These are phyloP conservation scores for Anethum foeniculum DNA, from an alignment of 140 eudicot genomes.

Conservation along the genomic window DNA sequence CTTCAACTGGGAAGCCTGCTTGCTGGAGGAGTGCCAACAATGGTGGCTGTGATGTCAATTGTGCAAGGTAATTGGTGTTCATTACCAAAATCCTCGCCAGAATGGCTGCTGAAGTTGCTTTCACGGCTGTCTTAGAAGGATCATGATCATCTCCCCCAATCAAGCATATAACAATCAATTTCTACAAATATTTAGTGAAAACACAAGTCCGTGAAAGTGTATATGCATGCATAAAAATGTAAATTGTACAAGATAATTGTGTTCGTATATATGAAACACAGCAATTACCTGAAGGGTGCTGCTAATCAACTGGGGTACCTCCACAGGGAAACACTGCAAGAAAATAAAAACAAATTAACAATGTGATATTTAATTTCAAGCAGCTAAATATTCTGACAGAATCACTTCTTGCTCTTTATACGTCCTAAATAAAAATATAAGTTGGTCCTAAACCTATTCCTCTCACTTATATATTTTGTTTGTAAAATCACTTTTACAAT, in stretches of 20 bases:
- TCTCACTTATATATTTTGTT: background rate
- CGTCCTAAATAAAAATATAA: background rate
- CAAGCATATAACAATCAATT: constrained; percentile 73
- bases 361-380: constrained; percentile 2
- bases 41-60: constrained; percentile 68
- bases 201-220: constrained; percentile 16
- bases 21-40: constrained; percentile 62
- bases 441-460: background rate
- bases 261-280: background rate
- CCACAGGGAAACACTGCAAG: constrained; percentile 80
- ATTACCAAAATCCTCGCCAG: constrained; percentile 80
- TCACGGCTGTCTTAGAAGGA: constrained; percentile 74
- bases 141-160: constrained; percentile 76
- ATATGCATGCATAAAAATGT: background rate
- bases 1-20: constrained; percentile 70
- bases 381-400: background rate
- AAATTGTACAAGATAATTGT: background rate
- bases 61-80: constrained; percentile 84
- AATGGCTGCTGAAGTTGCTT: constrained; percentile 77
- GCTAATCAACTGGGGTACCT: constrained; percentile 84
- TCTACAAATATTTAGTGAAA: constrained; percentile 36
- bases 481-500: background rate
- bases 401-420: background rate
- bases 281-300: constrained; percentile 70
- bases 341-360: constrained; percentile 6